These are phyloP conservation scores for Ophiostoma sp. DNA, from an alignment of 2,329 filamentous ascomycete species.

Conservation along the genomic window DNA sequence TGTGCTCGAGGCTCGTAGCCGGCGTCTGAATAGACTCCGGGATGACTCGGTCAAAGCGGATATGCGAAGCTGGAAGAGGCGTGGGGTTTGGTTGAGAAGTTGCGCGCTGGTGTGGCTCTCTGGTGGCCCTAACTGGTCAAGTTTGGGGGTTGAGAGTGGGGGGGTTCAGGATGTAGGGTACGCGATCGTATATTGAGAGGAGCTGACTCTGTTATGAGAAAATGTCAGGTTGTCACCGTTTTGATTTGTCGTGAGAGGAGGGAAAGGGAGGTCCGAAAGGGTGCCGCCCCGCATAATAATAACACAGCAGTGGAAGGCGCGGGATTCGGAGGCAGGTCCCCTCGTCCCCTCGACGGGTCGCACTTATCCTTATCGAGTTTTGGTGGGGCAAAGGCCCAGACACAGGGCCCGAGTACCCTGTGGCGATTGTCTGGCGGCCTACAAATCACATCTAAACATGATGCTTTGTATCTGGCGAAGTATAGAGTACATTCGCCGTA, in stretches of 20 bases:
- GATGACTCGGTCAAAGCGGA: not conserved
- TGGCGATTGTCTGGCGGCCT: not conserved
- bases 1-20: not conserved
- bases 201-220: not conserved
- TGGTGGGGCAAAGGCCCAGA: not conserved
- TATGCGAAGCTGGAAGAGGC: not conserved
- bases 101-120: not conserved
- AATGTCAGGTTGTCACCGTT: not conserved
- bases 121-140: not conserved
- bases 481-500: not conserved
- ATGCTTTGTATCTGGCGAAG: too few species aligned
- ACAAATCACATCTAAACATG: not conserved
- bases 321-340: not conserved
- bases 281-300: slow-evolving; percentile 10
- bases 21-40: not conserved
- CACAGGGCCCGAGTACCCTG: not conserved
- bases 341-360: not conserved
- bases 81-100: not conserved
- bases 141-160: not conserved
- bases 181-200: not conserved
- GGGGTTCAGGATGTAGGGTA: not conserved
- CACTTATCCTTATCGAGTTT: slow-evolving; percentile 1
- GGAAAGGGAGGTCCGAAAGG: not conserved
- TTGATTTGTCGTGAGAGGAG: not conserved
- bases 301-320: not conserved